Base-by-base conservation (phyloP, 106 monocot species). In the Dioscorea dumetorum region DNA sequence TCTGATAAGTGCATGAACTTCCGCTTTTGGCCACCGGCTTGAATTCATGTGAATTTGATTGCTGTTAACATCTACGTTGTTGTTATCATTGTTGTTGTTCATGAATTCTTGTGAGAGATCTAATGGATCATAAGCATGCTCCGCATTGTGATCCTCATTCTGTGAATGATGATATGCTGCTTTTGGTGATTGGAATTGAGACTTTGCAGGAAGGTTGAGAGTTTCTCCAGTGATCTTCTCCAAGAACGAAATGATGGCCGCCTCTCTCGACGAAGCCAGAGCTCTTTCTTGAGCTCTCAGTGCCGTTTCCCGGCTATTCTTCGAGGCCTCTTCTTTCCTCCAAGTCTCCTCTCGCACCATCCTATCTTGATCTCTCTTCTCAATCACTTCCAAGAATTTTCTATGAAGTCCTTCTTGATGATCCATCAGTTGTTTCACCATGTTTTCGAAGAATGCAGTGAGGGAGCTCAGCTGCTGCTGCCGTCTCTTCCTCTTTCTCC, bases 21-120 rank as follows among this genome's bases (percentile, higher is more conserved):
- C 95, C n/a, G 82, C 84, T 72, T 86, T 97, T 15, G 95, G 95
- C 95, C 95, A 91, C 63, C 95, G 50, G 61, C 78, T 85, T 0
- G 80, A 58, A 23, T 48, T 81, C n/a, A 73, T 15, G 54, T 59
- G 59, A 21, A 59, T 22, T 59, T 4, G 59, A 22, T 59, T 59
- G 59, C 2, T 59, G 59, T 22, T 59, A 8, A 18, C 12, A 50
- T 66, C 66, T 22, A 5, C 50, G 16, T 18, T 56, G 67, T 2
- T 22, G 34, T 41, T 54, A 70, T 19, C 12, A 33, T 64, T 19
- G 41, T 41, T 41, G 41, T 10, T 41, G 41, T 41, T 41, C 41
- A 41, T 8, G 41, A 41, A 41, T 41, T 41, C 41, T 41, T 41
- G 41, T 41, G 41, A 41, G 41, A 41, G 41, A 41, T 41, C 41